Evolutionary conservation across 352 stramenopile species (phyloP).

Genomic region (Sclerospora graminicola): DNA sequence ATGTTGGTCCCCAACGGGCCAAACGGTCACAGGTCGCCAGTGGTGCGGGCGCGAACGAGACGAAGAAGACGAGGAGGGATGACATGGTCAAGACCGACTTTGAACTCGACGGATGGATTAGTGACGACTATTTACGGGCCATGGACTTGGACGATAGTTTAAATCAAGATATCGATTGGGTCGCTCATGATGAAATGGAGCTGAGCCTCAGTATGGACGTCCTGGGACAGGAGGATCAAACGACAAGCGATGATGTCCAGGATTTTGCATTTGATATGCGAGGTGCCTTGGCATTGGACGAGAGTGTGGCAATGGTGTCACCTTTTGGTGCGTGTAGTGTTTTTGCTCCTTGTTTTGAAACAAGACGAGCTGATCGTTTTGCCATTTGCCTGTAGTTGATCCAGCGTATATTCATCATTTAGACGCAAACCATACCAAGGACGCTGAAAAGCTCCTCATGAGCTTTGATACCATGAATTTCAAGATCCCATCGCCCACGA

Average conservation of each 20-base stretch:
- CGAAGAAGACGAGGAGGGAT: conserved; percentile 25
- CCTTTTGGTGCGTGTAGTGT: too few relatives aligned
- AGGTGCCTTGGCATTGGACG: conserved; percentile 35
- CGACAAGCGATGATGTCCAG: conserved; percentile 26
- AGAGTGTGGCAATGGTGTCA: conserved; percentile 1
- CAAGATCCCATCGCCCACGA: conserved; percentile 68
- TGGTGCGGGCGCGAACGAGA: conserved; percentile 7
- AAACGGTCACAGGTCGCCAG: conserved; percentile 24
- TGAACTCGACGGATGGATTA: conserved; percentile 61
- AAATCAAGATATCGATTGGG: conserved; percentile 80
- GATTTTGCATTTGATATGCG: conserved; percentile 57
- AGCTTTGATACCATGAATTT: conserved; percentile 85
- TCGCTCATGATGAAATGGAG: conserved; percentile 56
- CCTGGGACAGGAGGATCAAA: conserved; percentile 24
- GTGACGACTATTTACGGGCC: conserved; percentile 63
- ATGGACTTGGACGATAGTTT: conserved; percentile 68
- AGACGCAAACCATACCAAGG: conserved; percentile 29
- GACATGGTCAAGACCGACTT: conserved; percentile 25
- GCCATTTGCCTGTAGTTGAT: conserved; percentile 35
- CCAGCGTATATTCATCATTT: conserved; percentile 31
- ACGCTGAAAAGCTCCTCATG: conserved; percentile 79
- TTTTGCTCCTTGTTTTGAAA: too few relatives aligned
- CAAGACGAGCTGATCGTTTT: conserved; percentile 34
- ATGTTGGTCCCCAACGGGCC: conserved; percentile 22
- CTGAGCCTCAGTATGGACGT: conserved; percentile 41